A percentile compares a stretch with the other conserved stretches of the same genome.
Conservation (phyloP, 805 yeast genomes). For the Monosporozyma solicola region DNA sequence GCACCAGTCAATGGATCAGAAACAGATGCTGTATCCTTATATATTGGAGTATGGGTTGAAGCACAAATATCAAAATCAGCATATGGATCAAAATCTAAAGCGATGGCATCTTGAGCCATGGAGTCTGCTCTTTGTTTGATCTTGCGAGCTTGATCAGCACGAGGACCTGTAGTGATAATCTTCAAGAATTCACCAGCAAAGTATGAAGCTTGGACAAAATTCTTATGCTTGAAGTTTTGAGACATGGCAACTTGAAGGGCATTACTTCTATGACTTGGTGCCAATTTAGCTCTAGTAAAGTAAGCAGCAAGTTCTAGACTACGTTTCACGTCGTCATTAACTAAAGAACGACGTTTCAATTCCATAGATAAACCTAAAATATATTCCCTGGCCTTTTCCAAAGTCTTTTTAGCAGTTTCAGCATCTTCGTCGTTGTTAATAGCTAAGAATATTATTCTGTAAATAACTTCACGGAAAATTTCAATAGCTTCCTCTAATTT, state of each 20-base stretch:
- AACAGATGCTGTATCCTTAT: slow-evolving; percentile 58
- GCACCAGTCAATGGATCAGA: slow-evolving; percentile 87
- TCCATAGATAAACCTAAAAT: slow-evolving; percentile 89
- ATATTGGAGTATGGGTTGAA: slow-evolving; percentile 79
- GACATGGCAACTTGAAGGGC: slow-evolving; percentile 94
- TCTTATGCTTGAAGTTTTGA: slow-evolving; percentile 81
- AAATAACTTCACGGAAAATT: slow-evolving; percentile 69
- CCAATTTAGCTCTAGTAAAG: slow-evolving; percentile 78
- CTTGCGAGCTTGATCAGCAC: slow-evolving; percentile 82
- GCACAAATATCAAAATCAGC: slow-evolving; percentile 90
- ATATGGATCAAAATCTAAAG: slow-evolving; percentile 85
- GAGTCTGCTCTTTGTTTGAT: slow-evolving; percentile 74
- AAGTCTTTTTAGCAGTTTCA: slow-evolving; percentile 58
- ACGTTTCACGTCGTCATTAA: slow-evolving; percentile 63
- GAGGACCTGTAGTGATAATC: slow-evolving; percentile 61
- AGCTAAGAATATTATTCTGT: slow-evolving; percentile 60
- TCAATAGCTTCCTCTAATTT: slow-evolving; percentile 74
- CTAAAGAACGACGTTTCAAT: slow-evolving; percentile 74
- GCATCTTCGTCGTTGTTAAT: slow-evolving; percentile 72
- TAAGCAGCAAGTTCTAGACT: slow-evolving; percentile 93
- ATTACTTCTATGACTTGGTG: slow-evolving; percentile 72
- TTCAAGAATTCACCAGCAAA: slow-evolving; percentile 80
- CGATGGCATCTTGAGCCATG: slow-evolving; percentile 75
- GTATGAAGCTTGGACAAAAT: slow-evolving; percentile 78
- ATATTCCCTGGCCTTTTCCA: slow-evolving; percentile 76